These are phyloP conservation scores for Xenosphaeropsis pyriputrescens DNA, from an alignment of 2,329 filamentous ascomycete genomes.

Conservation along the genomic window DNA sequence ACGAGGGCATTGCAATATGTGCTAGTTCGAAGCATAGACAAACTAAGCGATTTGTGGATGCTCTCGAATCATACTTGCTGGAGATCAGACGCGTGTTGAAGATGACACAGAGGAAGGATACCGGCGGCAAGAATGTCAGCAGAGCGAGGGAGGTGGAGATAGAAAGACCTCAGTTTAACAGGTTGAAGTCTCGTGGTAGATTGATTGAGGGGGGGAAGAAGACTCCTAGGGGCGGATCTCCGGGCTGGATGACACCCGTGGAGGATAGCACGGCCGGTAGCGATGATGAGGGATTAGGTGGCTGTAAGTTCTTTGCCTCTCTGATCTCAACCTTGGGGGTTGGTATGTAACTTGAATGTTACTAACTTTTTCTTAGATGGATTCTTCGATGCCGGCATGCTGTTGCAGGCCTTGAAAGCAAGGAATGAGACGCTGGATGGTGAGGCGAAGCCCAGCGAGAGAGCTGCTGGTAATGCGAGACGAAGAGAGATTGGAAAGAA, in stretches of 20 bases:
- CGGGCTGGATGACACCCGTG: conserved; percentile 41
- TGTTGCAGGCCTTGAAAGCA: conserved; percentile 73
- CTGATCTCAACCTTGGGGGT: too few species aligned
- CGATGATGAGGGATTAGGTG: conserved; percentile 80
- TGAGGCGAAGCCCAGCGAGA: conserved; percentile 36
- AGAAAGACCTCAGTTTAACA: conserved; percentile 17
- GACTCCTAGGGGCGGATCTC: conserved; percentile 21
- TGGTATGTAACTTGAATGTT: too few species aligned
- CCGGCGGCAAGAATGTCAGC: conserved; percentile 28
- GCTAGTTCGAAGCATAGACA: conserved; percentile 88
- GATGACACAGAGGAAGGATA: conserved; percentile 44
- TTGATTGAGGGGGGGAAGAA: conserved; percentile 42
- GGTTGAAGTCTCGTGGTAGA: conserved; percentile 58
- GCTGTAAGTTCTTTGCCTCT: conserved; percentile 53
- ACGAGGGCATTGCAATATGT: conserved; percentile 79
- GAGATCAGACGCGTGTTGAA: conserved; percentile 78
- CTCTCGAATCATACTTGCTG: conserved; percentile 76
- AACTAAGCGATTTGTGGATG: conserved; percentile 79
- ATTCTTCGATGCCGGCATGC: conserved; percentile 95
- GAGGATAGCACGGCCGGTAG: conserved; percentile 60
- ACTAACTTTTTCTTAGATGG: conserved; percentile 46
- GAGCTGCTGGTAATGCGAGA: conserved; percentile 40
- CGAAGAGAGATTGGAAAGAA: conserved; percentile 63
- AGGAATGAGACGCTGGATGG: conserved; percentile 38
- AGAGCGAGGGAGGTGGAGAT: conserved; percentile 46